Conservation (phyloP, 2,329 filamentous ascomycete species). For the Ophiostoma pallidulum region DNA sequence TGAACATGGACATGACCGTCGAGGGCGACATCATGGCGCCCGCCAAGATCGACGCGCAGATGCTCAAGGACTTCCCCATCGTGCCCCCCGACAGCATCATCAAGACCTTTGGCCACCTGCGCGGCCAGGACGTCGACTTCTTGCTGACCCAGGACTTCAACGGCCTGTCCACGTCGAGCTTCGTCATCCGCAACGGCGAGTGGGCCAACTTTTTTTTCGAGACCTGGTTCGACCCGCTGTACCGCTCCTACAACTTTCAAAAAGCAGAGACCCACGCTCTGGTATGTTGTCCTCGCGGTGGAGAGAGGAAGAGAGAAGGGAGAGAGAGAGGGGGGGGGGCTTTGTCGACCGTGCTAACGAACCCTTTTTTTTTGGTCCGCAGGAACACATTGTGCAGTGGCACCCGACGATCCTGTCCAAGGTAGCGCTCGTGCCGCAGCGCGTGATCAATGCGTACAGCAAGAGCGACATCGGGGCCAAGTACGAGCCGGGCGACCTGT, state of each 20-base stretch:
- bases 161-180: conserved; percentile 66
- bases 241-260: conserved; percentile 90
- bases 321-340: neutral
- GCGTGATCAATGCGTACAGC: conserved; percentile 71
- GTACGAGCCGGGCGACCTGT: conserved; percentile 77
- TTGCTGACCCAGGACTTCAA: conserved; percentile 77
- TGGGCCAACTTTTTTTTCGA: conserved; percentile 92
- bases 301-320: neutral
- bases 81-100: conserved; percentile 96
- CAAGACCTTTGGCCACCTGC: conserved; percentile 80
- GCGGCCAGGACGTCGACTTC: conserved; percentile 67
- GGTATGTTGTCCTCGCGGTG: conserved; percentile 39
- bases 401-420: conserved; percentile 91
- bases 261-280: conserved; percentile 88
- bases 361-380: too few relatives aligned
- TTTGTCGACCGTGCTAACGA: neutral
- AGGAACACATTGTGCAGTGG: conserved; percentile 92
- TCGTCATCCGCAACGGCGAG: conserved; percentile 72
- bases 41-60: conserved; percentile 59
- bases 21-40: conserved; percentile 62
- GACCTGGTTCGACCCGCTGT: conserved; percentile 92
- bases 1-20: conserved; percentile 65
- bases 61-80: conserved; percentile 77
- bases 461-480: conserved; percentile 44
- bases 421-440: conserved; percentile 81